phyloP scores from a whole-genome alignment of 2,329 filamentous ascomycete genomes.

The Monosporascus sp. region DNA sequence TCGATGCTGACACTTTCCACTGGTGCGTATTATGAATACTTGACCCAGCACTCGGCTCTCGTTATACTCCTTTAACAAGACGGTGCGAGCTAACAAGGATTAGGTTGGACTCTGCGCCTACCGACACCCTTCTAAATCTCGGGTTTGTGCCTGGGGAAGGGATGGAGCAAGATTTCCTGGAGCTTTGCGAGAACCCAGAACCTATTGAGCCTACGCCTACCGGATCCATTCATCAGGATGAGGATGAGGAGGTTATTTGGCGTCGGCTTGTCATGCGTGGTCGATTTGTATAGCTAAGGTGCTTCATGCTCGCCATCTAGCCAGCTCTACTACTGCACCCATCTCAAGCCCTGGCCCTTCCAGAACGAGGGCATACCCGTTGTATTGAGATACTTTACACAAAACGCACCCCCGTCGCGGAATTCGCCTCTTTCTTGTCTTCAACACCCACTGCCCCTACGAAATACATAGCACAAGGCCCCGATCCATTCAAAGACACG shows the following conservation, averaged over 20 bases:
- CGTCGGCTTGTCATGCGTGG: constrained; percentile 29
- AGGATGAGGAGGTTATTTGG: constrained; percentile 30
- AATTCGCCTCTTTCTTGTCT: too few relatives aligned
- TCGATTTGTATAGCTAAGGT: constrained; percentile 20
- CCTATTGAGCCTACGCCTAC: constrained; percentile 23
- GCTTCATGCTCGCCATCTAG: not conserved
- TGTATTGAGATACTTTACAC: too few relatives aligned
- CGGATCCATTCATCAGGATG: constrained; percentile 20
- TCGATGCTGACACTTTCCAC: not conserved
- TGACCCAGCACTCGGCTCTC: constrained; percentile 8
- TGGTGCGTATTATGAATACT: not conserved
- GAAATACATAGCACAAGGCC: too few relatives aligned
- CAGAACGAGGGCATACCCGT: too few relatives aligned
- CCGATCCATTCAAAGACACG: too few relatives aligned
- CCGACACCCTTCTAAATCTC: constrained; percentile 28
- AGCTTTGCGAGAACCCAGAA: constrained; percentile 29
- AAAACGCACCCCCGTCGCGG: too few relatives aligned
- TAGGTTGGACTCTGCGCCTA: constrained; percentile 28
- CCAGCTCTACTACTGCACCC: not conserved
- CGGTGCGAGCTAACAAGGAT: constrained; percentile 1
- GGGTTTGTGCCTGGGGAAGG: constrained; percentile 27
- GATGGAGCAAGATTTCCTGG: constrained; percentile 28
- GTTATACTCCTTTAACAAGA: constrained; percentile 1
- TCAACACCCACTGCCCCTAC: too few relatives aligned
- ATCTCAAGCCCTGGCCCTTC: too few relatives aligned